A percentile compares a stretch with the other conserved stretches of the same genome.
Evolutionary conservation across 192 early-diverging fungal species (phyloP).

Genomic region (Backusella westeae): DNA sequence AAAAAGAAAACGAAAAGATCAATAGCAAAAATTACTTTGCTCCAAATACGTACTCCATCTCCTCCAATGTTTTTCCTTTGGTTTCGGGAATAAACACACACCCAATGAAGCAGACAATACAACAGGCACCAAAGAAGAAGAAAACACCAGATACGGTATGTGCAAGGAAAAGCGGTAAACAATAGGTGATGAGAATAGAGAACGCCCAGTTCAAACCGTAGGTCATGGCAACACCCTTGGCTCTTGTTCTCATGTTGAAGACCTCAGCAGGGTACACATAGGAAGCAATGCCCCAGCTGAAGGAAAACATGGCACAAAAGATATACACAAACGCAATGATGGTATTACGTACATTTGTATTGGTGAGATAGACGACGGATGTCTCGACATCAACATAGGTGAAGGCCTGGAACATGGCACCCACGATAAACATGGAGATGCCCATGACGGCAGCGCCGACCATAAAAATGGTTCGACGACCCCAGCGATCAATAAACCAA

Average conservation of each 20-base stretch:
- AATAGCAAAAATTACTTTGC: slow-evolving; percentile 1
- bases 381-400: slow-evolving; percentile 15
- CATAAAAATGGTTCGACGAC: slow-evolving; percentile 73
- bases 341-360: slow-evolving; percentile 17
- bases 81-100: slow-evolving; percentile 80
- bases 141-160: slow-evolving; percentile 38
- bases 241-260: slow-evolving; percentile 33
- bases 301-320: slow-evolving; percentile 31
- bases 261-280: slow-evolving; percentile 37
- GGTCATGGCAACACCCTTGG: slow-evolving; percentile 31
- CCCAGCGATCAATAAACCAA: slow-evolving; percentile 66
- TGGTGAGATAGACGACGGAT: slow-evolving; percentile 8
- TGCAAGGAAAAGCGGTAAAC: slow-evolving; percentile 36
- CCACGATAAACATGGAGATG: slow-evolving; percentile 62
- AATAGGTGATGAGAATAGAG: slow-evolving; percentile 34
- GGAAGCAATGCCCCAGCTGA: slow-evolving; percentile 29
- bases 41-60: slow-evolving; percentile 81
- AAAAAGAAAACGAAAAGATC: not conserved
- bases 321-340: slow-evolving; percentile 40
- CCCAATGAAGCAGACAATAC: slow-evolving; percentile 37
- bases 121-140: slow-evolving; percentile 36
- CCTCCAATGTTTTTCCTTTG: slow-evolving; percentile 78
- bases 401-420: slow-evolving; percentile 34
- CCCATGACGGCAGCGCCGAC: slow-evolving; percentile 69
- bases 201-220: slow-evolving; percentile 39